Conservation (phyloP, 495 filamentous ascomycete species). For the Penicillium lividum region DNA sequence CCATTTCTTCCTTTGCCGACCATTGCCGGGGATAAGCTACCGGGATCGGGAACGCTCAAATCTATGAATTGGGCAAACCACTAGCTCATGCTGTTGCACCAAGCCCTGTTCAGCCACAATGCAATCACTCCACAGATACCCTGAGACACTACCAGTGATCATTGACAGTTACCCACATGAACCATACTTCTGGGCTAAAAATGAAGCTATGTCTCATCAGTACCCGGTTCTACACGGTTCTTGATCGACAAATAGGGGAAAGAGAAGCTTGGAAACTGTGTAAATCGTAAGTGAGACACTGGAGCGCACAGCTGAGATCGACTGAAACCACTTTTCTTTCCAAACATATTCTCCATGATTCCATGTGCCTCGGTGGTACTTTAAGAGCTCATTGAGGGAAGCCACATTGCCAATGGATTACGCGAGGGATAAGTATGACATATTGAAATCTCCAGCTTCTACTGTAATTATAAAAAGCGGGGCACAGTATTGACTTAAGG, state of each 20-base stretch:
- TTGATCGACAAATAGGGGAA: not conserved
- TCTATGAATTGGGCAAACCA: not conserved
- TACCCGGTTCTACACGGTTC: not conserved
- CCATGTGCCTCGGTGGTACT: not conserved
- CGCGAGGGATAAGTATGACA: not conserved
- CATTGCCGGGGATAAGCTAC: not conserved
- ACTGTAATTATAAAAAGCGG: not conserved
- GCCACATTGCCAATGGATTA: not conserved
- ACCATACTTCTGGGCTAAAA: not conserved
- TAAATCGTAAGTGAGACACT: not conserved
- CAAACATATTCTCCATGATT: not conserved
- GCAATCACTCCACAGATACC: not conserved
- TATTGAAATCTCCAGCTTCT: no score
- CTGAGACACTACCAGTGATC: conserved; percentile 7
- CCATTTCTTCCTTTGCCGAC: not conserved
- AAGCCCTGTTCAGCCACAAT: conserved; percentile 5
- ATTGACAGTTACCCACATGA: not conserved
- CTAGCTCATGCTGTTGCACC: not conserved
- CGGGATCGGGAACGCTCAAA: not conserved
- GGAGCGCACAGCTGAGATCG: conserved; percentile 2
- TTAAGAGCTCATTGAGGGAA: not conserved
- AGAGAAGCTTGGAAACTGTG: not conserved
- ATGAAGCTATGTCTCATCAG: not conserved
- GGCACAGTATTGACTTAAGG: not conserved
- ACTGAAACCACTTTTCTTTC: conserved; percentile 1